These are phyloP conservation scores for Phoma sp. DNA, from an alignment of 2,329 filamentous ascomycete genomes.

Conservation along the genomic window DNA sequence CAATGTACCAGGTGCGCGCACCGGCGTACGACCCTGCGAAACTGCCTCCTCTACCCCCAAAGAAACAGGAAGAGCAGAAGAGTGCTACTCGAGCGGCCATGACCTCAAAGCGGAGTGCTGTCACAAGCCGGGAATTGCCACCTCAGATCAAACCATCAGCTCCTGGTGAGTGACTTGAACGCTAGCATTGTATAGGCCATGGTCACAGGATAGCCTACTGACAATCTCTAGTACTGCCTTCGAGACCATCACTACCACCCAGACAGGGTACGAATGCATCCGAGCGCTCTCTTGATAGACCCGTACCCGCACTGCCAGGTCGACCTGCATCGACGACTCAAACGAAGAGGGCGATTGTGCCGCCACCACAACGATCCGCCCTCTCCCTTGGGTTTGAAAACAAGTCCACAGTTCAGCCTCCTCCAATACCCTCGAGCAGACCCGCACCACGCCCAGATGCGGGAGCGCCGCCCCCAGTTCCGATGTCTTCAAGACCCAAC, in stretches of 20 bases:
- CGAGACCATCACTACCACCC: constrained; percentile 31
- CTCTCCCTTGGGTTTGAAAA: constrained; percentile 58
- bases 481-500: constrained; percentile 64
- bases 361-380: constrained; percentile 51
- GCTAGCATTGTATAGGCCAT: not conserved
- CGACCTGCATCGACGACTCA: constrained; percentile 17
- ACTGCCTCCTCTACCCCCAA: constrained; percentile 63
- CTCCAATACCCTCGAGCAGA: constrained; percentile 37
- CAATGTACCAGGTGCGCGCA: constrained; percentile 55
- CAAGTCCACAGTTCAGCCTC: constrained; percentile 45
- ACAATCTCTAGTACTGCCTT: constrained; percentile 25
- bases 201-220: constrained; percentile 8
- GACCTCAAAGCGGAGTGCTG: constrained; percentile 43
- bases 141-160: constrained; percentile 38
- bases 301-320: constrained; percentile 25
- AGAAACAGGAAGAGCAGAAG: constrained; percentile 51
- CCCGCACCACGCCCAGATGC: constrained; percentile 22
- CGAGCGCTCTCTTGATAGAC: constrained; percentile 22
- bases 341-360: constrained; percentile 31
- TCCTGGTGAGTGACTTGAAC: constrained; percentile 29
- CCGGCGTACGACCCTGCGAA: constrained; percentile 64
- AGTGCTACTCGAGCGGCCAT: constrained; percentile 48
- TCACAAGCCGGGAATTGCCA: constrained; percentile 33
- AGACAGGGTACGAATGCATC: constrained; percentile 20
- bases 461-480: constrained; percentile 59